These are phyloP conservation scores for Fragaria vesca DNA, from an alignment of 306 rosid genomes.

Conservation along the genomic window DNA sequence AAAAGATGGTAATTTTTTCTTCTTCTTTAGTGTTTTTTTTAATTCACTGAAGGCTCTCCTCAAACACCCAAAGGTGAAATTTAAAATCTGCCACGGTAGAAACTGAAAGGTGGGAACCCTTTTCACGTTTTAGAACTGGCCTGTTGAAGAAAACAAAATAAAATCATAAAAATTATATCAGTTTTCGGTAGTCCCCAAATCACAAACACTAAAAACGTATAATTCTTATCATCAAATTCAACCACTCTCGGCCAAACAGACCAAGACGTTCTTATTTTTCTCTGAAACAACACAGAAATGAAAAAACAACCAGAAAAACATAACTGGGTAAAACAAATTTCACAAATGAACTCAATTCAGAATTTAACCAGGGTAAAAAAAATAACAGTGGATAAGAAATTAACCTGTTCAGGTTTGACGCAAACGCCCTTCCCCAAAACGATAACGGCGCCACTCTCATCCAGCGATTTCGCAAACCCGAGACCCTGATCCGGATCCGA, in stretches of 20 bases:
- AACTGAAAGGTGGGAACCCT: slow-evolving; percentile 35
- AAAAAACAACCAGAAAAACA: not conserved
- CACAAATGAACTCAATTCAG: not conserved
- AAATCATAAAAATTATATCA: slow-evolving; percentile 32
- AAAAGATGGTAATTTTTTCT: not conserved
- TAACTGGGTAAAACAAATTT: not conserved
- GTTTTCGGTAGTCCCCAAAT: slow-evolving; percentile 31
- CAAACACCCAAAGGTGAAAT: slow-evolving; percentile 16
- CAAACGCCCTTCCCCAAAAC: slow-evolving; percentile 67
- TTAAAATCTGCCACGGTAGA: slow-evolving; percentile 22
- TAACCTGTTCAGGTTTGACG: slow-evolving; percentile 81
- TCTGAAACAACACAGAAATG: not conserved
- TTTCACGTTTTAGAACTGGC: slow-evolving; percentile 32
- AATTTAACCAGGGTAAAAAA: not conserved
- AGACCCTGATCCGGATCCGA: slow-evolving; percentile 50
- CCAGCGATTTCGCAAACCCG: slow-evolving; percentile 58
- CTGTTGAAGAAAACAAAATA: slow-evolving; percentile 37
- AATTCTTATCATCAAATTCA: not conserved
- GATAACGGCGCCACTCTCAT: slow-evolving; percentile 68
- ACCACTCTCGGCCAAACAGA: slow-evolving; percentile 21
- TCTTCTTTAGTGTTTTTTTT: not conserved
- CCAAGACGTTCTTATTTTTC: slow-evolving; percentile 11
- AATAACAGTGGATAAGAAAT: not conserved
- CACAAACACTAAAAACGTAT: not conserved
- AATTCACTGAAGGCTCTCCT: slow-evolving; percentile 5